phyloP scores from a whole-genome alignment of 2,329 filamentous ascomycete genomes.

The Ophiostoma quercus region DNA sequence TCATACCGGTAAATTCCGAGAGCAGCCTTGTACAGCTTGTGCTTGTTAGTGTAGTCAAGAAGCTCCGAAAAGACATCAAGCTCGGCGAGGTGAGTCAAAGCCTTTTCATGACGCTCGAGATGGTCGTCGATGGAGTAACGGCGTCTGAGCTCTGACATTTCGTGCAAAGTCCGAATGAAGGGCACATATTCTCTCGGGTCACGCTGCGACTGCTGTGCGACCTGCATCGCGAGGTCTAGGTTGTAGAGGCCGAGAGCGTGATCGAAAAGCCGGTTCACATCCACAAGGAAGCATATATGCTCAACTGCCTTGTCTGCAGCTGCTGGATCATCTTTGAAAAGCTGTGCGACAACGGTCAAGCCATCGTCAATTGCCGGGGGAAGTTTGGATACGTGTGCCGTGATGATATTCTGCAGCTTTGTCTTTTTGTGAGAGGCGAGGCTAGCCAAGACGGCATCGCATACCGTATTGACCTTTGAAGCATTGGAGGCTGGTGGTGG shows the following conservation, averaged over 20 bases:
- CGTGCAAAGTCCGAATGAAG: conserved; percentile 82
- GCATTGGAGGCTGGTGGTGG: conserved; percentile 14
- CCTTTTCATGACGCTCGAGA: conserved; percentile 69
- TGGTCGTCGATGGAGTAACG: conserved; percentile 86
- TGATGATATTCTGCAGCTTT: conserved; percentile 86
- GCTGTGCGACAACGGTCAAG: conserved; percentile 67
- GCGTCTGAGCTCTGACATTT: conserved; percentile 63
- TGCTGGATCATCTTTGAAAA: conserved; percentile 62
- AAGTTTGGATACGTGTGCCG: conserved; percentile 86
- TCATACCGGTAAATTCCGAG: conserved; percentile 83
- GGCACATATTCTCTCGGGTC: conserved; percentile 94
- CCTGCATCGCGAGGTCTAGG: conserved; percentile 78
- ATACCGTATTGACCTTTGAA: conserved; percentile 80
- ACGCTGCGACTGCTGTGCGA: conserved; percentile 93
- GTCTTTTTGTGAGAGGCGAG: conserved; percentile 57
- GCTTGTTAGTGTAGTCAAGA: conserved; percentile 69
- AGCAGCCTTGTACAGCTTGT: conserved; percentile 71
- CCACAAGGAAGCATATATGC: conserved; percentile 95
- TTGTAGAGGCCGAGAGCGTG: conserved; percentile 87
- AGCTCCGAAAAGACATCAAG: conserved; percentile 73
- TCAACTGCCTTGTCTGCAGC: conserved; percentile 85
- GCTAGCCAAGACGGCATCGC: conserved; percentile 71
- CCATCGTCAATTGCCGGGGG: conserved; percentile 88
- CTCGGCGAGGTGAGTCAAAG: conserved; percentile 68
- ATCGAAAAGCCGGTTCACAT: conserved; percentile 87